Evolutionary conservation across 495 filamentous ascomycete genomes (phyloP), one percentile per base, ranked within the genome.

Genomic region (Staphylotrichum tortipilum): DNA sequence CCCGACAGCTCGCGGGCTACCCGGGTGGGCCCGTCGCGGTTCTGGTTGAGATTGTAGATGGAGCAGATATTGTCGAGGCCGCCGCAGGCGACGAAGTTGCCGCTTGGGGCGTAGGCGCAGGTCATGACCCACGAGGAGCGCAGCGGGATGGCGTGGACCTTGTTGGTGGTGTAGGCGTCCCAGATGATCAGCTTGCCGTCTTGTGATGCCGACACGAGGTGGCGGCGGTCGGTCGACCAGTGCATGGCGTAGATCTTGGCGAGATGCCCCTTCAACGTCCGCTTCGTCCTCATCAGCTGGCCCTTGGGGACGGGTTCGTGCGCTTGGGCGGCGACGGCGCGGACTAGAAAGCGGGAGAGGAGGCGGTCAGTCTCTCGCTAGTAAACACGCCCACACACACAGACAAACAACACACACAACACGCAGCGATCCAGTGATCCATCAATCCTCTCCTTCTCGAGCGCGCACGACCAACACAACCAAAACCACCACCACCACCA

Each of bases 201-300:
- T 70, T 98, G 92, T 56, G 92, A 98, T 53, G 92, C 92, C 8
- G 92, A 98, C 33, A 98, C 92, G 49, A 98, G 80, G 71, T 97
- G 94, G 69, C 92, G 86, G 62, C 92, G 83, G 72, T 98, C 92
- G 52, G 94, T 98, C 17, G 94, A 97, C 92, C 92, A 98, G 74
- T 98, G 94, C 92, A 98, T 98, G 54, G 92, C 89, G 70, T 98
- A 98, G 57, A 98, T 98, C 74, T 98, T 98, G 48, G 92, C 92
- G 28, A 98, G 73, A 79, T 98, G 92, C 39, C 92, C 92, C 74
- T 97, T 97, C 50, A 98, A 73, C 29, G 89, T 94, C 64, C 88
- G 86, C 69, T 91, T 89, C 51, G 89, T 84, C 76, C 88, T 94
- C 92, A 98, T 97, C 63, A 80, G 56, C 61, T 86, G 85, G 62